A percentile compares a stretch with the other conserved stretches of the same genome.
phyloP scores from a whole-genome alignment of 208 protist species.

The Leishmania tropica region DNA sequence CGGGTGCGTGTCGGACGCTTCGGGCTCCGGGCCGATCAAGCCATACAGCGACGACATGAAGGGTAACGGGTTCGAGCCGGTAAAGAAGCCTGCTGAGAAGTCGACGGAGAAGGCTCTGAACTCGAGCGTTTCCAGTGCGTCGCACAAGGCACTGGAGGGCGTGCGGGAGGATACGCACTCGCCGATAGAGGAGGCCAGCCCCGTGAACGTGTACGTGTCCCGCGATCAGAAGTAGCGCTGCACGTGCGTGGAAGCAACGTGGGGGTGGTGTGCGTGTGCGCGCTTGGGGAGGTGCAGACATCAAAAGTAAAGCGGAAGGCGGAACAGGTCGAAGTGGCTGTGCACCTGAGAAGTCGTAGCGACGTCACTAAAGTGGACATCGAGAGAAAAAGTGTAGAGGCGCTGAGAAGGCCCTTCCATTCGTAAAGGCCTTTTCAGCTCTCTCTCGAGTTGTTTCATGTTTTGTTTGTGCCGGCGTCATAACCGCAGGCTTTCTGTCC shows the following conservation, averaged over 20 bases:
- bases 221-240: not conserved
- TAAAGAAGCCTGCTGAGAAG: constrained; percentile 11
- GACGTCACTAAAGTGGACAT: not conserved
- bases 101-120: not conserved
- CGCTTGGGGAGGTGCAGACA: not conserved
- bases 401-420: too few species aligned
- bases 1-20: constrained; percentile 52
- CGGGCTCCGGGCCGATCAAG: constrained; percentile 44
- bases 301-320: not conserved
- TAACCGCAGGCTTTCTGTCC: not conserved
- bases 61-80: constrained; percentile 14
- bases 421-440: too few species aligned
- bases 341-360: not conserved
- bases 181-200: not conserved
- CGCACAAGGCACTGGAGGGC: not conserved
- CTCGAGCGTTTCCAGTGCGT: not conserved
- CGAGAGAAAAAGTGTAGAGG: not conserved
- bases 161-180: not conserved
- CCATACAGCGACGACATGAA: constrained; percentile 30
- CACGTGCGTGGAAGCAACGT: not conserved
- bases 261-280: constrained; percentile 15
- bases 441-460: not conserved
- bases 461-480: not conserved
- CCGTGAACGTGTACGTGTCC: constrained; percentile 14
- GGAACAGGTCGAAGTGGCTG: too few species aligned